phyloP scores from a whole-genome alignment of 176 grass and related monocot genomes.

The Triticum urartu region DNA sequence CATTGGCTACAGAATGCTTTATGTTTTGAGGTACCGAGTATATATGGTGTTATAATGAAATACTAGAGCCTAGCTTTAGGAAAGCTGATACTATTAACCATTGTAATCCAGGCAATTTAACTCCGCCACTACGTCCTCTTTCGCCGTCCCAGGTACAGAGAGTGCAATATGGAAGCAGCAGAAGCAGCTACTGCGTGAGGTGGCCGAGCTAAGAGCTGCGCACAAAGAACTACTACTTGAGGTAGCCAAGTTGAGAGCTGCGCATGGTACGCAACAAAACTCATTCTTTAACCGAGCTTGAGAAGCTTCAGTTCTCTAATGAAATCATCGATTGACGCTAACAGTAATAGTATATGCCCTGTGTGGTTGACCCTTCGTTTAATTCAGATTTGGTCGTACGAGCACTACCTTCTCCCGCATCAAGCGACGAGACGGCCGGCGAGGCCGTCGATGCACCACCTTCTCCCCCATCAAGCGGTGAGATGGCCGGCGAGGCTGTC shows the following conservation, averaged over 20 bases:
- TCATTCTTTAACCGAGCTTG: not conserved
- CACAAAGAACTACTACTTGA: not conserved
- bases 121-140: not conserved
- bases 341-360: not conserved
- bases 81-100: not conserved
- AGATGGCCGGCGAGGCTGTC: not conserved
- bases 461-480: too few species aligned
- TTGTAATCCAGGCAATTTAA: not conserved
- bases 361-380: not conserved
- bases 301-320: not conserved
- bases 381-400: conserved; percentile 16
- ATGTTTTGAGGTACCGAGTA: not conserved
- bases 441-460: too few species aligned
- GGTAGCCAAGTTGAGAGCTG: not conserved
- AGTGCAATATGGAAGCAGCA: not conserved
- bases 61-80: not conserved
- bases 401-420: not conserved
- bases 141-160: conserved; percentile 27
- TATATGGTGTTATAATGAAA: not conserved
- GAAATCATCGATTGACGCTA: not conserved
- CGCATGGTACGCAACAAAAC: not conserved
- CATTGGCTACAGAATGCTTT: not conserved
- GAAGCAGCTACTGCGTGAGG: not conserved
- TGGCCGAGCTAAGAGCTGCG: not conserved
- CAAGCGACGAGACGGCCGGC: not conserved